A percentile compares a stretch with the other conserved stretches of the same genome.
These are phyloP conservation scores for Cyberlindnera xylosilytica DNA, from an alignment of 805 yeast genomes.

Conservation along the genomic window DNA sequence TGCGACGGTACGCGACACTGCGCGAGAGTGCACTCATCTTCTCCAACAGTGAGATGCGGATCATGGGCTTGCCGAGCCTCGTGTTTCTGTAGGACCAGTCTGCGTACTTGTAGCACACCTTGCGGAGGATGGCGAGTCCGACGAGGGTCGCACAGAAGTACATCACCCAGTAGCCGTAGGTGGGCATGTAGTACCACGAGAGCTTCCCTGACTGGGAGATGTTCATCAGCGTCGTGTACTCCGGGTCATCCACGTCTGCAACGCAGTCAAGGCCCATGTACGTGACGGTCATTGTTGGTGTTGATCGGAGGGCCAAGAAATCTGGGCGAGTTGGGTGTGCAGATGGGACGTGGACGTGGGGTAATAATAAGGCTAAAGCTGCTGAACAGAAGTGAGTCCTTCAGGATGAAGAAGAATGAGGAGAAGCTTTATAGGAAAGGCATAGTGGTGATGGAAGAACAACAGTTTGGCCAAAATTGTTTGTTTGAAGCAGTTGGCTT, in stretches of 20 bases:
- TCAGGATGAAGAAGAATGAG: no score
- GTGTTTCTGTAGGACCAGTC: constrained; percentile 23
- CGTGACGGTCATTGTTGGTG: neutral
- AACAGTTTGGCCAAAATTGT: no score
- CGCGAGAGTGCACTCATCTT: constrained; percentile 31
- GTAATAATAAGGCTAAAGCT: no score
- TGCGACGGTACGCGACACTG: constrained; percentile 31
- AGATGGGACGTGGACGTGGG: no score
- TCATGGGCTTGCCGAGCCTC: constrained; percentile 3
- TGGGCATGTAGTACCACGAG: constrained; percentile 17
- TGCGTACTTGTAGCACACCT: constrained; percentile 10
- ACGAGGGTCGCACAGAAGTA: constrained; percentile 21
- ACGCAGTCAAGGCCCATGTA: constrained; percentile 22
- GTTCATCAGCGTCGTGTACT: constrained; percentile 1
- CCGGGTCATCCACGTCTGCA: constrained; percentile 9
- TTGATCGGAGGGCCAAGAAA: no score
- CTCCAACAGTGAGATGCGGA: constrained; percentile 5
- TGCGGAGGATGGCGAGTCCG: constrained; percentile 6
- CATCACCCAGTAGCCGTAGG: constrained; percentile 15
- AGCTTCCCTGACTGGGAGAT: constrained; percentile 18
- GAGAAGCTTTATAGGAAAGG: no score
- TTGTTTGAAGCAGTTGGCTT: no score
- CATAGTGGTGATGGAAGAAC: no score
- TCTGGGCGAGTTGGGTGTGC: no score
- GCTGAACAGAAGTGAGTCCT: no score